These are phyloP conservation scores for Didymella glomerata DNA, from an alignment of 2,329 filamentous ascomycete genomes.

Conservation along the genomic window DNA sequence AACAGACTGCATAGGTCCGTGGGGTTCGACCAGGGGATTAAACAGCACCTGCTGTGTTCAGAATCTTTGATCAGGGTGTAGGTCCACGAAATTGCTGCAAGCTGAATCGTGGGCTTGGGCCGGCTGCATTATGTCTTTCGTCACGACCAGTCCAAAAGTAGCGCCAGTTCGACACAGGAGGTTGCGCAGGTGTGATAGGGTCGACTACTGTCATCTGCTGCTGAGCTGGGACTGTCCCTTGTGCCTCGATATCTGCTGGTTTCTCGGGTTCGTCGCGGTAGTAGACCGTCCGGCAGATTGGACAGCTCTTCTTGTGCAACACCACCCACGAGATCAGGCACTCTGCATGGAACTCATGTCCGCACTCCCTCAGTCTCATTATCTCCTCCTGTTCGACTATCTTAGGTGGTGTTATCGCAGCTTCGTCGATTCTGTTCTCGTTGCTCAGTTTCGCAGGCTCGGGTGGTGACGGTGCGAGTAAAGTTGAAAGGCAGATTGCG, in stretches of 20 bases:
- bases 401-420: conserved; percentile 6
- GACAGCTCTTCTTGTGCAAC: conserved; percentile 43
- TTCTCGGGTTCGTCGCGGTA: conserved; percentile 34
- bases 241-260: conserved; percentile 28
- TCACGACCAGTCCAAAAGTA: conserved; percentile 18
- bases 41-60: too few relatives aligned
- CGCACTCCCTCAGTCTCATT: conserved; percentile 37
- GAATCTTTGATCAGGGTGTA: background rate
- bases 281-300: conserved; percentile 43
- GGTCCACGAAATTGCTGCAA: background rate
- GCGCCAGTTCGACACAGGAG: conserved; percentile 18
- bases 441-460: conserved; percentile 36
- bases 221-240: background rate
- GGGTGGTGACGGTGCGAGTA: conserved; percentile 38
- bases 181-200: background rate
- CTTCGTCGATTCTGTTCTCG: conserved; percentile 19
- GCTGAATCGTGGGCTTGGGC: background rate
- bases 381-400: conserved; percentile 32
- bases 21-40: too few relatives aligned
- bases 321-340: conserved; percentile 45
- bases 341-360: conserved; percentile 45
- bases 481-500: conserved; percentile 45
- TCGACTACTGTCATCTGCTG: background rate
- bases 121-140: conserved; percentile 4
- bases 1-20: too few relatives aligned